Evolutionary conservation across 2,329 filamentous ascomycete genomes (phyloP), one percentile per base, ranked within the genome.

Genomic region (Onygenales sp.): DNA sequence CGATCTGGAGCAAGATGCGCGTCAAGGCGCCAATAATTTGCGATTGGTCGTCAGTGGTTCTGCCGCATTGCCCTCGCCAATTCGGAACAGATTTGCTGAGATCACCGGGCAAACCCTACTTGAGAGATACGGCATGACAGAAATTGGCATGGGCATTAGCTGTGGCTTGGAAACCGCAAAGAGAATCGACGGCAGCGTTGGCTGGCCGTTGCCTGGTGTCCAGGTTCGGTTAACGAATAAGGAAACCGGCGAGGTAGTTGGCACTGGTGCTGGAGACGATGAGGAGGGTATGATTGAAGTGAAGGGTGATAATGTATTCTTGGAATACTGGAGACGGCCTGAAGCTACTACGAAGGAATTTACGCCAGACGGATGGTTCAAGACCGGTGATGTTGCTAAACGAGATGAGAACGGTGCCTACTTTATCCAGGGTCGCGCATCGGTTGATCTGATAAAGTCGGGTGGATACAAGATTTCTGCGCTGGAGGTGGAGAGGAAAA

Each of bases 381-480:
- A 71, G 57, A 77, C 74, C 0, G 74, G 74, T 8, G 75, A 78
- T 54, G 67, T 73, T 4, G 70, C 70, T 1, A 61, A 63, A 14
- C 65, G 69, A 13, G 64, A 71, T 50, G 57, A 56, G 4, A 57
- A 54, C 9, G 55, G 73, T 56, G 61, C 77, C 65, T 80, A 79
- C 59, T 80, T 68, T 39, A 80, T 81, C 51, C 67, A 78, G 51
- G 78, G 77, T 7, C 71, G 77, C 9, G 76, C 74, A 8, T 76
- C 73, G 14, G 69, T 78, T 6, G 77, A 80, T 56, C 70, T 81
- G 34, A 78, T 81, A 61, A 80, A 81, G 57, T 75, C 74, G 0
- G 77, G 77, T 13, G 78, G 78, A 0, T 80, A 79, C 58, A 80
- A 80, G 63, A 75, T 80, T 37, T 77, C 74, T 0, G 77, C 77